phyloP scores from a whole-genome alignment of 2,329 filamentous ascomycete species.

The Amphichorda felina region DNA sequence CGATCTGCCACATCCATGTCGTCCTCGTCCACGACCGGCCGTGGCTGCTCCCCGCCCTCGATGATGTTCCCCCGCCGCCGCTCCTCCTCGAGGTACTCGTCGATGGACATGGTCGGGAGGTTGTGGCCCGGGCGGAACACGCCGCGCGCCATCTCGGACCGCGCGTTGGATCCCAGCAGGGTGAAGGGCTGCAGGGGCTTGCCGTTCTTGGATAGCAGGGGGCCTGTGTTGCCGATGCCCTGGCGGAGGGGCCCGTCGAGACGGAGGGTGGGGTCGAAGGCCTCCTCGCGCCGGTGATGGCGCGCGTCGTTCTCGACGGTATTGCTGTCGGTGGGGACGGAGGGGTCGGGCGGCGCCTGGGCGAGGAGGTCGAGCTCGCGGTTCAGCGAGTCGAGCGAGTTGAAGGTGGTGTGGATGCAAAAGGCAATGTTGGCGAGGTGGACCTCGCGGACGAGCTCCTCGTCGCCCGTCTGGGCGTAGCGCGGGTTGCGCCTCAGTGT shows the following conservation, averaged over 20 bases:
- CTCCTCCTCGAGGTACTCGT: constrained; percentile 95
- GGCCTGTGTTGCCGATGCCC: constrained; percentile 43
- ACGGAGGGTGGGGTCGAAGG: constrained; percentile 49
- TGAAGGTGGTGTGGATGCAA: constrained; percentile 68
- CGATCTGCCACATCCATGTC: constrained; percentile 76
- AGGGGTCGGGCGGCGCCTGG: constrained; percentile 46
- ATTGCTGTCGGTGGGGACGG: background rate
- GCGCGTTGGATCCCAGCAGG: constrained; percentile 50
- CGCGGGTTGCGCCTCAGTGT: constrained; percentile 29
- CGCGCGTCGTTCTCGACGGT: background rate
- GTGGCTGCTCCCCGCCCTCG: constrained; percentile 67
- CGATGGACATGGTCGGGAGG: constrained; percentile 92
- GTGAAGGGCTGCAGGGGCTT: constrained; percentile 89
- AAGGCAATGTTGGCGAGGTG: constrained; percentile 67
- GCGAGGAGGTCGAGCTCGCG: constrained; percentile 77
- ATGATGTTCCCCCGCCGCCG: constrained; percentile 74
- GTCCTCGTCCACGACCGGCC: constrained; percentile 75
- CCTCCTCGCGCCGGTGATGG: background rate
- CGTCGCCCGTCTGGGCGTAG: constrained; percentile 58
- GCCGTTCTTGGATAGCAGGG: constrained; percentile 65
- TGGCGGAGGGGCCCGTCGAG: constrained; percentile 55
- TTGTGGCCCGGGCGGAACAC: constrained; percentile 90
- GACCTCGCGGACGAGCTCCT: constrained; percentile 69
- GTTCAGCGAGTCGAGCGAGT: constrained; percentile 75
- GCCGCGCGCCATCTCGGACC: constrained; percentile 62